Percentiles rank a stretch among this genome's conserved stretches.
phyloP scores from a whole-genome alignment of 208 protist genomes.

The Acanthamoeba healyi region DNA sequence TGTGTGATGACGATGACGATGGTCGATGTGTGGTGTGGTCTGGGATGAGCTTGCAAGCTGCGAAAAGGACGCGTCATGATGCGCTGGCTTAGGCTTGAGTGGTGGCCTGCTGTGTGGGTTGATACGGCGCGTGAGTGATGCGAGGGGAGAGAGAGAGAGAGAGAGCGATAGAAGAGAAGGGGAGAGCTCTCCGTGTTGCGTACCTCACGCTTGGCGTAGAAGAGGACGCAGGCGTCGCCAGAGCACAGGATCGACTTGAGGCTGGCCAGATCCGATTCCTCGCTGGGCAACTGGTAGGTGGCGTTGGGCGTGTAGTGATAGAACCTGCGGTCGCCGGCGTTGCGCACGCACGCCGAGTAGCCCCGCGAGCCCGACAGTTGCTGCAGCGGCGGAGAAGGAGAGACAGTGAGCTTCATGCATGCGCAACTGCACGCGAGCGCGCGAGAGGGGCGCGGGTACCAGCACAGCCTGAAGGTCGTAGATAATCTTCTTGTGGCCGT shows the following conservation, averaged over 20 bases:
- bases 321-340: neutral
- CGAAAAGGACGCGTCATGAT: too few species aligned
- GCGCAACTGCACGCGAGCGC: neutral
- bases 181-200: neutral
- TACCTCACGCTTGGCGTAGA: constrained; percentile 14
- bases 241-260: constrained; percentile 31
- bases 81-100: too few species aligned
- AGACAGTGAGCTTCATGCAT: too few species aligned
- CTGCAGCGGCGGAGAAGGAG: neutral
- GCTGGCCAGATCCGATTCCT: neutral
- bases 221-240: constrained; percentile 20
- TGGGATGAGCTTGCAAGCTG: too few species aligned
- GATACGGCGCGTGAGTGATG: too few species aligned
- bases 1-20: too few species aligned
- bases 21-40: too few species aligned
- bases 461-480: neutral
- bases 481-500: constrained; percentile 1
- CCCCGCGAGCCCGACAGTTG: neutral
- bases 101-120: too few species aligned
- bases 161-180: too few species aligned
- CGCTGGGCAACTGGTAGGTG: neutral
- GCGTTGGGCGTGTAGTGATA: constrained; percentile 41
- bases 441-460: neutral
- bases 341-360: neutral
- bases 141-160: too few species aligned